Base-by-base conservation (phyloP, 2,329 filamentous ascomycete species). In the Thelonectria olida region DNA sequence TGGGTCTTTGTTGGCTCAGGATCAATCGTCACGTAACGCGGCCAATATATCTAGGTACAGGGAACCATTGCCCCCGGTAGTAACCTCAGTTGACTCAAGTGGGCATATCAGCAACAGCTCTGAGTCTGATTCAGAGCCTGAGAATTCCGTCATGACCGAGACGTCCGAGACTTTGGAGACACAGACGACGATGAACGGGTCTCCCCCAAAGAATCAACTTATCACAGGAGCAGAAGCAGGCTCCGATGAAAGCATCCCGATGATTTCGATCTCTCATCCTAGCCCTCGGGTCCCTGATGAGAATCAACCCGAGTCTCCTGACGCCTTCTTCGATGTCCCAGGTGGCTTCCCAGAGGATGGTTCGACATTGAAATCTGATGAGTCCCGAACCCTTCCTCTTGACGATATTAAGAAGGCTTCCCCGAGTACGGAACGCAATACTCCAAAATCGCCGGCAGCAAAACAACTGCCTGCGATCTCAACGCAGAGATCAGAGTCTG, bases 11-110 rank as follows among this genome's bases (percentile, higher is more conserved):
- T 67, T 91, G 13, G 72, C 80, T 7, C 82, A 85, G 44, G 87
- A 90, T 51, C 79, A 84, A 48, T 80, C 79, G 5, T 76, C 80
- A 4, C 85, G 82, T 62, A 83, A 85, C 59, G 79, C 80, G 47
- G 83, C 85, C 23, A 88, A 88, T 60, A 86, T 82, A 12, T 85
- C 84, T 7, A 82, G 82, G 66, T 83, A 82, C 63, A 81, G 85
- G 53, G 86, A 91, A 63, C 90, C 92, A 15, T 74, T 93, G 31
- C 88, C 91, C 5, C 90, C 90, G 1, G 84, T 92, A 15, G 88
- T 92, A 12, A 90, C 89, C 0, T 89, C 88, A 1, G 84, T 90
- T 17, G 90, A 93, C 71, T 87, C 85, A 9, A 84, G 78, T 56
- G 89, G 86, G 1, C 88, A 91, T 65, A 76, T 82, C 13, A 91